Evolutionary conservation across 1,284 basidiomycete species (phyloP).

Genomic region (Austroboletus novae-zelandiae): DNA sequence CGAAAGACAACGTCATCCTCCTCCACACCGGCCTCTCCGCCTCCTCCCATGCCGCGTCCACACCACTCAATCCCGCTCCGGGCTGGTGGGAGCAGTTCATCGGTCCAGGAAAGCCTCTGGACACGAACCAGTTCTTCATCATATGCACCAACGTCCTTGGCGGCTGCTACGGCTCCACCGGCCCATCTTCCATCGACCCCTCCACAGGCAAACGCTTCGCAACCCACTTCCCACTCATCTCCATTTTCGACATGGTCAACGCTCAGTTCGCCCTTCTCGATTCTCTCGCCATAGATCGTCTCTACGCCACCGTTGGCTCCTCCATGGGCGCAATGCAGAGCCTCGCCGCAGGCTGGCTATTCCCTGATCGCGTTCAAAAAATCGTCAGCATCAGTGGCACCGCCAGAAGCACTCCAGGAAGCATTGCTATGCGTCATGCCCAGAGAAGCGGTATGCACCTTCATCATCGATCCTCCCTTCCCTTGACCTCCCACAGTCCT

Average conservation of each 20-base stretch:
- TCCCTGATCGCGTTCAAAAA: slow-evolving; percentile 84
- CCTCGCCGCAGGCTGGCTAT: slow-evolving; percentile 93
- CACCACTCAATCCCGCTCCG: slow-evolving; percentile 70
- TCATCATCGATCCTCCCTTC: not conserved
- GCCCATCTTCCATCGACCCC: slow-evolving; percentile 81
- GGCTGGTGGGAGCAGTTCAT: slow-evolving; percentile 99
- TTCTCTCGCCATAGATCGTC: slow-evolving; percentile 76
- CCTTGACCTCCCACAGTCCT: slow-evolving; percentile 58
- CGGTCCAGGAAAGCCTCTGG: slow-evolving; percentile 90
- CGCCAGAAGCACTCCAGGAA: slow-evolving; percentile 86
- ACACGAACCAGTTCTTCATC: slow-evolving; percentile 91
- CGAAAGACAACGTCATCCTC: slow-evolving; percentile 89
- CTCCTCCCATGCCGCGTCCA: slow-evolving; percentile 92
- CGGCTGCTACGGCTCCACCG: slow-evolving; percentile 96
- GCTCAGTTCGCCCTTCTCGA: slow-evolving; percentile 91
- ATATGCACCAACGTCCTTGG: slow-evolving; percentile 98
- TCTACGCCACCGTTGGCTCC: slow-evolving; percentile 92
- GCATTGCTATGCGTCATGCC: slow-evolving; percentile 94
- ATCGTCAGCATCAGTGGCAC: slow-evolving; percentile 94
- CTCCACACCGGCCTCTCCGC: slow-evolving; percentile 96
- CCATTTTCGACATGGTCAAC: slow-evolving; percentile 95
- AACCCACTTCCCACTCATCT: slow-evolving; percentile 88
- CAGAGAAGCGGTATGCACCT: slow-evolving; percentile 81
- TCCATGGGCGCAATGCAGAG: slow-evolving; percentile 99
- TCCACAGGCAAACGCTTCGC: slow-evolving; percentile 74